Evolutionary conservation across 768 basidiomycete species (phyloP), one percentile per base, ranked within the genome.

Genomic region (Hemileccinum rubropunctum): DNA sequence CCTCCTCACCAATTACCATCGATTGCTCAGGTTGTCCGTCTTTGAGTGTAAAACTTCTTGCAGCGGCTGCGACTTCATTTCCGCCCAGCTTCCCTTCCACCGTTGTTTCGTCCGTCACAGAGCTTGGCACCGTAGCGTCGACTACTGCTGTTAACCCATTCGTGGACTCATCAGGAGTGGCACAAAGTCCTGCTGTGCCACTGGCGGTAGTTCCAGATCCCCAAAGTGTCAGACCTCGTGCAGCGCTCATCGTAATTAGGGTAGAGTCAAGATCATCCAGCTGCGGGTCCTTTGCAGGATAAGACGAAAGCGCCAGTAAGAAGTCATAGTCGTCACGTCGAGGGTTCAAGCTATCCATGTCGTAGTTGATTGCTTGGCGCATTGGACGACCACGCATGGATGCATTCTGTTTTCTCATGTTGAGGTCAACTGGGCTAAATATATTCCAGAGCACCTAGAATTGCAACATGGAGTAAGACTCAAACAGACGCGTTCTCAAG

Each of bases 151-250:
- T 9, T 30, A 2, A 30, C 28, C 28, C 28, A 30, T 12, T 12
- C 23, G 23, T 23, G 6, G 28, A 30, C 28, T 30, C 28, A 2
- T 30, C 28, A 30, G 8, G 28, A 8, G 28, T 30, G 28, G 28
- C 28, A 12, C 4, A 23, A n/a, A n/a, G n/a, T 6, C 23, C 23
- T 23, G 23, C 23, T 23, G 23, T 23, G 6, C 23, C 6, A 23
- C 6, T 30, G 28, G 9, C 11, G 28, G 28, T 5, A 33, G 33
- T n/a, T 20, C 27, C 50, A 35, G 57, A 34, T 28, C 64, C 68
- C 77, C 78, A 82, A 11, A 86, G 65, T 20, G 75, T 73, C 50
- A 86, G 54, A 9, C 82, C 83, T 6, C 71, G 62, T 39, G 71
- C 66, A 23, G 75, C 68, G 61, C 78, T 64, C 45, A 72, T 62